Percentiles rank a stretch among this genome's conserved stretches.
Conservation (phyloP, 179 eudicot species). For the Carnegiea gigantea region DNA sequence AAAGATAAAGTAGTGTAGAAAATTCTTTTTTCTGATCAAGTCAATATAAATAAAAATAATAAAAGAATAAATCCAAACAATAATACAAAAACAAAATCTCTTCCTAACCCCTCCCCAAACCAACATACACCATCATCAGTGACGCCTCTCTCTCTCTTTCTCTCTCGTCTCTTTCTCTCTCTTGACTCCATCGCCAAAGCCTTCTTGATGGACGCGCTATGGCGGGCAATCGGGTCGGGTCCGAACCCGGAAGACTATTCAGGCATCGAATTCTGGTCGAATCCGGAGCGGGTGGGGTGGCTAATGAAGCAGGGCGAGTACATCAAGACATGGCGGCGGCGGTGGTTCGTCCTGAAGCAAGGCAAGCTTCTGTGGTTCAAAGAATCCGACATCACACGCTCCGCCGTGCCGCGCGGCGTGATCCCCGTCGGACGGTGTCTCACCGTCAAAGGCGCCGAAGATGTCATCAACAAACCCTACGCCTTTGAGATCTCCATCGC, state of each 20-base stretch:
- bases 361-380: conserved; percentile 88
- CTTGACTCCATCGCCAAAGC: neutral
- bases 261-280: conserved; percentile 67
- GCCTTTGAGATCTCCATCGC: conserved; percentile 64
- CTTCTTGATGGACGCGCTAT: conserved; percentile 24
- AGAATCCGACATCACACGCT: conserved; percentile 57
- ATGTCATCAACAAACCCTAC: conserved; percentile 50
- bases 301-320: conserved; percentile 83
- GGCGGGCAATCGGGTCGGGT: conserved; percentile 29
- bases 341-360: conserved; percentile 89
- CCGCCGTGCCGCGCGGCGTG: conserved; percentile 72
- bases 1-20: neutral
- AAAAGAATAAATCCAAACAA: neutral
- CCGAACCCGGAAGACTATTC: conserved; percentile 46
- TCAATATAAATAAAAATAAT: neutral
- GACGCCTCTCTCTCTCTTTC: neutral
- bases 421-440: conserved; percentile 64
- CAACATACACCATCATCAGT: neutral
- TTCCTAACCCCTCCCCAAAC: neutral
- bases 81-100: neutral
- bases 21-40: neutral
- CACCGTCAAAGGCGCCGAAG: conserved; percentile 82
- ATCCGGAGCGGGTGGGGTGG: conserved; percentile 76
- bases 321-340: conserved; percentile 85
- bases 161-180: neutral